Conservation (phyloP, 2,329 filamentous ascomycete genomes). For the Monilinia laxa region DNA sequence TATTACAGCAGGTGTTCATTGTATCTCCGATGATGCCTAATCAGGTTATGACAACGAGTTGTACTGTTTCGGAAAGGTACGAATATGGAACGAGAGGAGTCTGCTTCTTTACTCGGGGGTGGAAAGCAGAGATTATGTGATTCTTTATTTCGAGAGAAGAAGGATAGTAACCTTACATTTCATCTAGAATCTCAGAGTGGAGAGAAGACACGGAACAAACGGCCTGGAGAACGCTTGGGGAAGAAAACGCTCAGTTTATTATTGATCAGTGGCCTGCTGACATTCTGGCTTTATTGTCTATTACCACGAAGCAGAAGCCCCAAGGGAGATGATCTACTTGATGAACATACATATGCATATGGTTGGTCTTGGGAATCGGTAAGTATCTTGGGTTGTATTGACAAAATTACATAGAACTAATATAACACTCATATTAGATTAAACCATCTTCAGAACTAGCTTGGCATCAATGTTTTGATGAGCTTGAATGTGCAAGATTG, state of each 20-base stretch:
- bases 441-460: background rate
- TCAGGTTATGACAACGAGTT: background rate
- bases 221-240: background rate
- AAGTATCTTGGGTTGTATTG: background rate
- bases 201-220: background rate
- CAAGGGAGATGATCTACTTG: background rate
- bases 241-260: background rate
- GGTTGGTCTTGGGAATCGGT: conserved; percentile 10
- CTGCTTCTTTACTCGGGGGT: background rate
- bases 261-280: background rate
- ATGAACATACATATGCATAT: no score
- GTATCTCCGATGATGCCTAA: background rate
- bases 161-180: background rate
- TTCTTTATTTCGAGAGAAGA: background rate
- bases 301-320: background rate
- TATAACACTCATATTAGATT: background rate
- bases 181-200: conserved; percentile 7
- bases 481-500: conserved; percentile 14
- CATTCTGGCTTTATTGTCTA: background rate
- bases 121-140: background rate
- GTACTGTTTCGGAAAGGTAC: background rate
- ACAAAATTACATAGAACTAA: background rate
- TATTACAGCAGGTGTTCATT: background rate
- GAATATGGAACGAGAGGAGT: background rate
- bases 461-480: conserved; percentile 4